Conservation (phyloP, 164 flowering plant species). For the Umbellularia californica region DNA sequence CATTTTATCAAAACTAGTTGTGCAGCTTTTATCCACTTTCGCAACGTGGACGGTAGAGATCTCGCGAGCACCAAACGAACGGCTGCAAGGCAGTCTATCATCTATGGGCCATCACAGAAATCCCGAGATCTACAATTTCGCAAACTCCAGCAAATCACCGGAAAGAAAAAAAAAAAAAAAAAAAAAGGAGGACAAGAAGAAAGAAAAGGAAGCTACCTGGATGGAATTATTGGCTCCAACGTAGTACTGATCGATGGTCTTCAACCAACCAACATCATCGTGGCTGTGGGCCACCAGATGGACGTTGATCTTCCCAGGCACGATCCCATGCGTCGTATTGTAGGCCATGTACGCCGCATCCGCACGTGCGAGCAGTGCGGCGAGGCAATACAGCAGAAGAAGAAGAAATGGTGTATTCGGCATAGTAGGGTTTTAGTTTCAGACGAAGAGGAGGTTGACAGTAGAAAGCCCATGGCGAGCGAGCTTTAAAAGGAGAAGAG, state of each 20-base stretch:
- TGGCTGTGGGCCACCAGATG: conserved; percentile 88
- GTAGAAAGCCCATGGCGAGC: too few relatives aligned
- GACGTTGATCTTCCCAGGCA: conserved; percentile 65
- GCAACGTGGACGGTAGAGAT: too few relatives aligned
- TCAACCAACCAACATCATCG: conserved; percentile 92
- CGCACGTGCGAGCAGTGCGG: conserved; percentile 1
- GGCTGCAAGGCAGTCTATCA: too few relatives aligned
- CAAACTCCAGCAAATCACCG: too few relatives aligned
- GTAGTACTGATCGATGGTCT: conserved; percentile 90
- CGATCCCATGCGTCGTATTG: conserved; percentile 50
- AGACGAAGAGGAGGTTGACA: too few relatives aligned
- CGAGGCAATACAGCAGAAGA: neutral
- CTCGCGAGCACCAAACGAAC: too few relatives aligned
- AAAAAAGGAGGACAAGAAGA: neutral
- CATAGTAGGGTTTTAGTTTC: conserved; percentile 1
- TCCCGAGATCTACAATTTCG: too few relatives aligned
- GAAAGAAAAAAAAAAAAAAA: too few relatives aligned
- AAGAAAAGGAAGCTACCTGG: conserved; percentile 32
- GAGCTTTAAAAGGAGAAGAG: too few relatives aligned
- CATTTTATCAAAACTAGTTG: too few relatives aligned
- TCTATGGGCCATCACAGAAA: too few relatives aligned
- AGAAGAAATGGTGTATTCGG: conserved; percentile 2
- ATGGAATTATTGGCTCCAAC: conserved; percentile 84
- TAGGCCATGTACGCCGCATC: conserved; percentile 44
- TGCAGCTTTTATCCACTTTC: too few relatives aligned